Percentiles rank a stretch among this genome's conserved stretches.
Conservation (phyloP, 306 rosid genomes). For the Vachellia pachyceras region DNA sequence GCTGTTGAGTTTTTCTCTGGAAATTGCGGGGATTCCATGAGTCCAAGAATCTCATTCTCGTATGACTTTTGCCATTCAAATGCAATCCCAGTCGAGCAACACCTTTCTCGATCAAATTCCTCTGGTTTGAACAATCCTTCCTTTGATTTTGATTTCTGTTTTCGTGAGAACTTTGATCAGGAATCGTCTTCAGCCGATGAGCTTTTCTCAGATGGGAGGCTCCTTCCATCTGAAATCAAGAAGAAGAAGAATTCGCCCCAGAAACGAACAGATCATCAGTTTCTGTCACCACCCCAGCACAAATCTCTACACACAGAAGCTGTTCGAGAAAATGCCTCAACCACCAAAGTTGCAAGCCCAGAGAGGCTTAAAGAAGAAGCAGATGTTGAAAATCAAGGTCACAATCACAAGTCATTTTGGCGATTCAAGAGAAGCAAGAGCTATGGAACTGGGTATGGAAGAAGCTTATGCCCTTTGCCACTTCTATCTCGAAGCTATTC, state of each 20-base stretch:
- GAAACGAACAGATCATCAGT: slow-evolving; percentile 41
- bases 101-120: slow-evolving; percentile 62
- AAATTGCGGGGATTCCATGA: slow-evolving; percentile 46
- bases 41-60: slow-evolving; percentile 92
- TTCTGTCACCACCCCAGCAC: slow-evolving; percentile 8
- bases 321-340: not conserved
- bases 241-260: slow-evolving; percentile 44
- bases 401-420: slow-evolving; percentile 77
- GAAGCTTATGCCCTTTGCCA: slow-evolving; percentile 82
- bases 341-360: slow-evolving; percentile 36
- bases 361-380: slow-evolving; percentile 51
- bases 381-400: slow-evolving; percentile 50
- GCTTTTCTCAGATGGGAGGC: slow-evolving; percentile 82
- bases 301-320: slow-evolving; percentile 44
- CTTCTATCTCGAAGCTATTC: slow-evolving; percentile 85
- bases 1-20: slow-evolving; percentile 65
- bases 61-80: slow-evolving; percentile 69
- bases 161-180: slow-evolving; percentile 58
- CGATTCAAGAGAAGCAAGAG: slow-evolving; percentile 84
- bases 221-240: slow-evolving; percentile 68
- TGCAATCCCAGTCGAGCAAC: slow-evolving; percentile 66
- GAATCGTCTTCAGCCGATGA: slow-evolving; percentile 84
- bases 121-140: slow-evolving; percentile 52
- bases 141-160: slow-evolving; percentile 76
- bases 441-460: slow-evolving; percentile 76